Evolutionary conservation across 2,329 filamentous ascomycete species (phyloP), one percentile per base, ranked within the genome.

Genomic region (Trichophyton equinum): DNA sequence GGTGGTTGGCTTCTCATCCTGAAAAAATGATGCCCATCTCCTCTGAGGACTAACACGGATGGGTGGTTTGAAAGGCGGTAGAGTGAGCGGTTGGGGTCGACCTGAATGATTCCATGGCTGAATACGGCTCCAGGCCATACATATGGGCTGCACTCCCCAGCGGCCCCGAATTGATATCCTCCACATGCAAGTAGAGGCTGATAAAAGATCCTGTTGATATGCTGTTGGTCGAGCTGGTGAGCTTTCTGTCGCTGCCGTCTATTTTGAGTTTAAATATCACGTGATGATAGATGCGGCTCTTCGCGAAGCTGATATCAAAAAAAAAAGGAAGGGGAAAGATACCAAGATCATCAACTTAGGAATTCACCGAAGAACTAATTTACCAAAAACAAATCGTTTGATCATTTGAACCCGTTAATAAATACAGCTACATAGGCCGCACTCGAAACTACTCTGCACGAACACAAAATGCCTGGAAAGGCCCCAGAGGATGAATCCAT

Each of bases 1-100:
- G 1, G 92, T 97, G 2, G 73, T 71, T 11, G 57, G 4, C 30
- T 15, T 44, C 53, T 59, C 63, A 60, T 55, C 60, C n/a, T 36
- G 36, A 13, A 49, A 25, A 30, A 38, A 59, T 20, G 57, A 46
- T 18, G 25, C 7, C 36, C 55, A 57, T n/a, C 55, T 57, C 36
- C 33, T 40, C 18, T 40, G 55, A 6, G 55, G 9, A 15, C 9
- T 4, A 36, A 11, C 6, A 15, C 7, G 4, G 6, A 22, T n/a
- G 27, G 55, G 18, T 42, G n/a, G 27, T 25, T 42, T 38, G 53
- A 27, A 18, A n/a, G 27, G 2, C 3, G 11, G 33, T 15, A 15
- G 55, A 57, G 25, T 15, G 4, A 38, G 33, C 5, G 30, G 13
- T 7, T 36, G 51, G 33, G 51, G 6, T 55, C 15, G 51, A 20